These are phyloP conservation scores for Ephemerocybe angulata DNA, from an alignment of 768 basidiomycete species.

Conservation along the genomic window DNA sequence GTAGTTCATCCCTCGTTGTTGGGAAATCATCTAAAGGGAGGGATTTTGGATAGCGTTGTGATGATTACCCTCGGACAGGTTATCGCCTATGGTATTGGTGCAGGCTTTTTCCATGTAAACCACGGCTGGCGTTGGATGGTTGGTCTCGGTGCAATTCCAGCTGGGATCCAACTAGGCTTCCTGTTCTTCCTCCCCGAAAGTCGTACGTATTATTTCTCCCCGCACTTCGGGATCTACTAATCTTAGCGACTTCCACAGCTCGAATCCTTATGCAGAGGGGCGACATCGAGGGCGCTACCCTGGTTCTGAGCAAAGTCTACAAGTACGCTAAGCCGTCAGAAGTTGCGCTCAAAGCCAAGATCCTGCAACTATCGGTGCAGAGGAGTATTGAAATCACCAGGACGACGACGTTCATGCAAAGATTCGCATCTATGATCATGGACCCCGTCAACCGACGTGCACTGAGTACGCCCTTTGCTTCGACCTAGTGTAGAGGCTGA, in stretches of 20 bases:
- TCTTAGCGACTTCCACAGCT: slow-evolving; percentile 20
- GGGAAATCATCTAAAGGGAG: neutral
- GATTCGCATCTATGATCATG: slow-evolving; percentile 50
- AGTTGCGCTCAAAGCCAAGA: slow-evolving; percentile 61
- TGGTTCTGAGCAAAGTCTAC: slow-evolving; percentile 67
- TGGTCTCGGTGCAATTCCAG: slow-evolving; percentile 68
- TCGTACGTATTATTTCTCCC: slow-evolving; percentile 43
- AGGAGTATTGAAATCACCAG: slow-evolving; percentile 60
- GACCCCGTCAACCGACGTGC: slow-evolving; percentile 64
- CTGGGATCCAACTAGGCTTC: slow-evolving; percentile 56
- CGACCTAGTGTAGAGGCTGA: too few species aligned
- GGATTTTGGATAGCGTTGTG: slow-evolving; percentile 49
- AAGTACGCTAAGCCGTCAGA: slow-evolving; percentile 59
- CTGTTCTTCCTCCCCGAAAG: slow-evolving; percentile 74
- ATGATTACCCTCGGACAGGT: slow-evolving; percentile 81
- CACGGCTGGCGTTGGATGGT: slow-evolving; percentile 86
- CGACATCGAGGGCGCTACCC: slow-evolving; percentile 44
- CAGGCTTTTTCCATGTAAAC: slow-evolving; percentile 54
- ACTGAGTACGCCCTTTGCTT: slow-evolving; percentile 45
- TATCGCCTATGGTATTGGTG: slow-evolving; percentile 71
- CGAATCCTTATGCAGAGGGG: slow-evolving; percentile 64
- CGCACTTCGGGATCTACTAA: neutral
- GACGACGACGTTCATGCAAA: slow-evolving; percentile 57
- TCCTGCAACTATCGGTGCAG: slow-evolving; percentile 56
- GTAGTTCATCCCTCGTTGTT: slow-evolving; percentile 5